These are phyloP conservation scores for Xerocomus spinulosus DNA, from an alignment of 768 basidiomycete genomes.

Conservation along the genomic window DNA sequence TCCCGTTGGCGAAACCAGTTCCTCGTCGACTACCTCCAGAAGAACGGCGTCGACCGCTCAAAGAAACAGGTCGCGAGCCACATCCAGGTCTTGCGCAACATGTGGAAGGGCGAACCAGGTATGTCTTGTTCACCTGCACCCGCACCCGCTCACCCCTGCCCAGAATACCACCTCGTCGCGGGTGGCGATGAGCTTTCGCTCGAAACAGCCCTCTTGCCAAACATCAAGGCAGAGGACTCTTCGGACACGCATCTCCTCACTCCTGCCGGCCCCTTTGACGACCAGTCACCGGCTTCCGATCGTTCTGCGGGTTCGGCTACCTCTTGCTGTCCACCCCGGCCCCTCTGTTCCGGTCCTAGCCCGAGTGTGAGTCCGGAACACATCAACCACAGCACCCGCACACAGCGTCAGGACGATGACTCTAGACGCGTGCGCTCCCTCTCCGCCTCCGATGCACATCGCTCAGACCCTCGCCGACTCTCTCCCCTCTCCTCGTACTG, in stretches of 20 bases:
- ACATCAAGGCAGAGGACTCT: conserved; percentile 53
- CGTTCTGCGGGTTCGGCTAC: conserved; percentile 28
- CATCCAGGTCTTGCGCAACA: conserved; percentile 78
- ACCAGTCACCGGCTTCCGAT: conserved; percentile 31
- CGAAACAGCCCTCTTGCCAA: conserved; percentile 42
- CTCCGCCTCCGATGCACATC: conserved; percentile 25
- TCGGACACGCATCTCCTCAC: conserved; percentile 41
- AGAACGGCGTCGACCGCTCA: conserved; percentile 62
- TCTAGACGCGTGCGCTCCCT: conserved; percentile 29
- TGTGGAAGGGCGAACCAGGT: conserved; percentile 86
- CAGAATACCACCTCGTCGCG: conserved; percentile 76
- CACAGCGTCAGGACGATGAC: conserved; percentile 26
- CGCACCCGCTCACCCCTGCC: conserved; percentile 3
- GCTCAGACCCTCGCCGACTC: conserved; percentile 31
- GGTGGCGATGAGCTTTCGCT: conserved; percentile 70
- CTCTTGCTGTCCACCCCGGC: conserved; percentile 25
- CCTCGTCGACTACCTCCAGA: conserved; percentile 74
- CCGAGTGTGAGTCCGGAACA: conserved; percentile 23
- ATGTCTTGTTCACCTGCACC: conserved; percentile 11
- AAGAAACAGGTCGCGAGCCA: conserved; percentile 92
- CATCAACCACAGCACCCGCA: conserved; percentile 18
- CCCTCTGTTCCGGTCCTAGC: conserved; percentile 16
- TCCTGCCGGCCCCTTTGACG: conserved; percentile 32
- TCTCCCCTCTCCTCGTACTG: conserved; percentile 31
- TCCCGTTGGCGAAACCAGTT: conserved; percentile 83